These are phyloP conservation scores for Calonectria ilicicola DNA, from an alignment of 2,329 filamentous ascomycete species.

Conservation along the genomic window DNA sequence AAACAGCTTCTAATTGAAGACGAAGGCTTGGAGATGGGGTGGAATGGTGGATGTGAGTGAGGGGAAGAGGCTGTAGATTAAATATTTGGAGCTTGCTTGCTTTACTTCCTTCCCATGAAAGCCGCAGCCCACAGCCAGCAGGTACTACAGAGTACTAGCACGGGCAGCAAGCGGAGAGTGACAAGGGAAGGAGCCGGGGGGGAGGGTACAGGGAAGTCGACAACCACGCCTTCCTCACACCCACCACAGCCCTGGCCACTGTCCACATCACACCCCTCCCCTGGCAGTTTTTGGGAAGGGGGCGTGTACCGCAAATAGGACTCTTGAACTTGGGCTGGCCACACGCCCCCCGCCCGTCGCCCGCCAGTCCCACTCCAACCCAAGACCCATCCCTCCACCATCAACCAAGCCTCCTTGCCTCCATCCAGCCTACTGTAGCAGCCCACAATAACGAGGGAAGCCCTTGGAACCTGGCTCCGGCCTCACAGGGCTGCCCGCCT, in stretches of 20 bases:
- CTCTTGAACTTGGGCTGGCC: background rate
- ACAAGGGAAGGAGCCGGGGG: slow-evolving; percentile 27
- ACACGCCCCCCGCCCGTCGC: slow-evolving; percentile 9
- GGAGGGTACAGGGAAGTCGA: background rate
- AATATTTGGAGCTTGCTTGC: slow-evolving; percentile 40
- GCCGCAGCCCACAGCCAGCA: slow-evolving; percentile 25
- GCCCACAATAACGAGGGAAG: background rate
- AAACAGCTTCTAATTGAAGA: slow-evolving; percentile 23
- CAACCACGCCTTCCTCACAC: slow-evolving; percentile 14
- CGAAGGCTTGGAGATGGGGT: slow-evolving; percentile 37
- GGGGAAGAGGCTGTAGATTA: slow-evolving; percentile 48
- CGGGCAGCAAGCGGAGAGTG: slow-evolving; percentile 14
- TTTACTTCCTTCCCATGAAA: slow-evolving; percentile 26
- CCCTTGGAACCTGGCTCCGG: slow-evolving; percentile 23
- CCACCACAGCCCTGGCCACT: slow-evolving; percentile 1
- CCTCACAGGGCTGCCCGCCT: slow-evolving; percentile 40
- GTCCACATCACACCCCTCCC: slow-evolving; percentile 1
- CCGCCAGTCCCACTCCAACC: slow-evolving; percentile 14
- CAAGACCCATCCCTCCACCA: slow-evolving; percentile 15
- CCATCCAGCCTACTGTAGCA: slow-evolving; percentile 9
- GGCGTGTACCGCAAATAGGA: slow-evolving; percentile 9
- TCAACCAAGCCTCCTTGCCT: slow-evolving; percentile 19
- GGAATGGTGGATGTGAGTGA: slow-evolving; percentile 34
- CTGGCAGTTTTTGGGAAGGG: background rate
- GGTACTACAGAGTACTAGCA: slow-evolving; percentile 8